These are phyloP conservation scores for Penicillium expansum DNA, from an alignment of 2,329 filamentous ascomycete species.

Conservation along the genomic window DNA sequence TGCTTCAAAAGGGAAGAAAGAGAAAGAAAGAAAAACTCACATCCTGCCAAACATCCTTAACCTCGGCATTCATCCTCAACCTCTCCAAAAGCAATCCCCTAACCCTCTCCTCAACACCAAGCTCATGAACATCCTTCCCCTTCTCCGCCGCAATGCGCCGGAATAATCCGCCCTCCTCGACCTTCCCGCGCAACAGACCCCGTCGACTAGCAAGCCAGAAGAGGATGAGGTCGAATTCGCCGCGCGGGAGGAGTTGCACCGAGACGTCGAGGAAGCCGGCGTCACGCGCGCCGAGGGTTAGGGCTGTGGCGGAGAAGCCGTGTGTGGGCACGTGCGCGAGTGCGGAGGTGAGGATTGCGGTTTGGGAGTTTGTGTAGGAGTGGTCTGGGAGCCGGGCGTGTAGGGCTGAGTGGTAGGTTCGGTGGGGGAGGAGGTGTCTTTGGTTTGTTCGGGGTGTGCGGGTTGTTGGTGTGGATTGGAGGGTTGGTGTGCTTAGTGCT, in stretches of 20 bases:
- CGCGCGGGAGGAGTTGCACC: constrained; percentile 74
- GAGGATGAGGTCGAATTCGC: constrained; percentile 73
- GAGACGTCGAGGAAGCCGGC: constrained; percentile 84
- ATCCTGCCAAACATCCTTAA: constrained; percentile 83
- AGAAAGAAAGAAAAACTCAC: constrained; percentile 48
- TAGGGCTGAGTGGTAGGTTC: constrained; percentile 70
- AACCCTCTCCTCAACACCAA: constrained; percentile 62
- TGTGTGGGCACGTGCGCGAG: constrained; percentile 72
- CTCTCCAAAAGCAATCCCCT: constrained; percentile 72
- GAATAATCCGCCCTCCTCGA: constrained; percentile 32
- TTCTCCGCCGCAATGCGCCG: constrained; percentile 12
- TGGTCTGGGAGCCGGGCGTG: constrained; percentile 54
- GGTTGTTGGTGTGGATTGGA: constrained; percentile 1
- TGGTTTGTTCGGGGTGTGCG: background rate
- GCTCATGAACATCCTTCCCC: constrained; percentile 19
- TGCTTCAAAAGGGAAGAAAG: background rate
- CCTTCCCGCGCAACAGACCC: constrained; percentile 36
- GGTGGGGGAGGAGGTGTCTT: constrained; percentile 15
- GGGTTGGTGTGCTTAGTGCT: background rate
- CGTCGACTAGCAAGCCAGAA: constrained; percentile 45
- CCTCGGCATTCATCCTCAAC: constrained; percentile 67
- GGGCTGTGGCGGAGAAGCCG: constrained; percentile 74
- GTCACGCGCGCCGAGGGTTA: constrained; percentile 76
- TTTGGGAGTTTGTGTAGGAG: constrained; percentile 67
- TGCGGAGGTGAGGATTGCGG: constrained; percentile 75